Percentiles rank a stretch among this genome's conserved stretches.
These are phyloP conservation scores for Brassica rapa DNA, from an alignment of 345 rosid species.

Conservation along the genomic window DNA sequence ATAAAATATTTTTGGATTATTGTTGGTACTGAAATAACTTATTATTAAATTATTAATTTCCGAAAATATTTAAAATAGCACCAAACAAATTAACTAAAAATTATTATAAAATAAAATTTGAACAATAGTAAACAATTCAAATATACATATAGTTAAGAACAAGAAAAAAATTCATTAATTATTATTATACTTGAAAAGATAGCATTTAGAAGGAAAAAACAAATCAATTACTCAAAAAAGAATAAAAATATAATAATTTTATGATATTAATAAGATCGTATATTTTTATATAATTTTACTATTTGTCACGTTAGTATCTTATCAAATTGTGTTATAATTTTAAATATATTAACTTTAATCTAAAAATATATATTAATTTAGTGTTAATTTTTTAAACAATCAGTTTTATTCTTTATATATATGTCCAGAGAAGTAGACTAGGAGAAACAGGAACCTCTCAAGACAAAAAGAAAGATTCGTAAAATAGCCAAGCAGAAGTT, in stretches of 20 bases:
- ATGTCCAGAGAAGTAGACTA: not conserved
- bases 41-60: too few species aligned
- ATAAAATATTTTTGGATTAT: conserved; percentile 8
- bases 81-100: not conserved
- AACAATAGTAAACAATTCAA: not conserved
- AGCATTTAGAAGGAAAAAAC: not conserved
- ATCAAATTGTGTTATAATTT: not conserved
- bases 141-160: not conserved
- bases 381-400: not conserved
- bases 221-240: too few species aligned
- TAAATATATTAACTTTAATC: not conserved
- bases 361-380: too few species aligned
- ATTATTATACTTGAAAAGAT: not conserved
- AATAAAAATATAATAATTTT: too few species aligned
- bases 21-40: not conserved
- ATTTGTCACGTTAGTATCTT: not conserved
- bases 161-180: not conserved
- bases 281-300: too few species aligned
- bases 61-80: too few species aligned
- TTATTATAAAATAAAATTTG: too few species aligned
- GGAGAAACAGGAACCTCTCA: not conserved
- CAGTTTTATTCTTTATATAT: not conserved
- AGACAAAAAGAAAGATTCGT: not conserved
- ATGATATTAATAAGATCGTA: not conserved
- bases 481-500: not conserved